phyloP scores from a whole-genome alignment of 2,329 filamentous ascomycete species.

The Knufia fluminis region DNA sequence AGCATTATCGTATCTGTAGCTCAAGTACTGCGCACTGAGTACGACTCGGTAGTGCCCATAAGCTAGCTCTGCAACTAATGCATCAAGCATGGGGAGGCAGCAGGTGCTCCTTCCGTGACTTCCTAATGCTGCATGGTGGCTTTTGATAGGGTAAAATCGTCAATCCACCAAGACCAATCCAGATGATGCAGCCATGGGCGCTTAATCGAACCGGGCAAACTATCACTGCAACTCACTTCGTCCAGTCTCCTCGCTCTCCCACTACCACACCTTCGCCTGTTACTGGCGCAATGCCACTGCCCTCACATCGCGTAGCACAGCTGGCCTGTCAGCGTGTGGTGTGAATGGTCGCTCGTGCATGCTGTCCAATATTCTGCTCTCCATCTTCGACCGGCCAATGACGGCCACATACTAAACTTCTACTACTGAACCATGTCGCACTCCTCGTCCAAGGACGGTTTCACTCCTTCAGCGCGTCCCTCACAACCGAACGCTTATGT shows the following conservation, averaged over 20 bases:
- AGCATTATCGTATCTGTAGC: not conserved
- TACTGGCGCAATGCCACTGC: conserved; percentile 8
- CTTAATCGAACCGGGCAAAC: conserved; percentile 1
- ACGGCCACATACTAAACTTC: conserved; percentile 10
- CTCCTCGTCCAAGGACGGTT: conserved; percentile 11
- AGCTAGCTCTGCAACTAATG: too few relatives aligned
- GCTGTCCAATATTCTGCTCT: conserved; percentile 11
- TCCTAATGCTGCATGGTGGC: not conserved
- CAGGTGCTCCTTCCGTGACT: too few relatives aligned
- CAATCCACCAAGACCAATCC: not conserved
- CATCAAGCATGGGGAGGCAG: too few relatives aligned
- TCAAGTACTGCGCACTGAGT: not conserved
- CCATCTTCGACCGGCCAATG: conserved; percentile 13
- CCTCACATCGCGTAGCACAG: conserved; percentile 12
- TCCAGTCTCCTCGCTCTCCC: not conserved
- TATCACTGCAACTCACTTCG: not conserved
- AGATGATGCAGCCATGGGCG: not conserved
- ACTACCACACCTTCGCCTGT: conserved; percentile 6
- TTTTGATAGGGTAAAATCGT: not conserved
- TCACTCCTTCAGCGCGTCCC: conserved; percentile 15
- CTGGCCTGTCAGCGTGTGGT: conserved; percentile 19
- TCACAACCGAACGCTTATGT: conserved; percentile 15
- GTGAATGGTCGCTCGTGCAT: conserved; percentile 13
- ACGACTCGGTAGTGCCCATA: not conserved
- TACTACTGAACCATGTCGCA: conserved; percentile 15